Percentiles rank a stretch among this genome's conserved stretches.
These are phyloP conservation scores for Neolentinus lepideus DNA, from an alignment of 1,284 basidiomycete species.

Conservation along the genomic window DNA sequence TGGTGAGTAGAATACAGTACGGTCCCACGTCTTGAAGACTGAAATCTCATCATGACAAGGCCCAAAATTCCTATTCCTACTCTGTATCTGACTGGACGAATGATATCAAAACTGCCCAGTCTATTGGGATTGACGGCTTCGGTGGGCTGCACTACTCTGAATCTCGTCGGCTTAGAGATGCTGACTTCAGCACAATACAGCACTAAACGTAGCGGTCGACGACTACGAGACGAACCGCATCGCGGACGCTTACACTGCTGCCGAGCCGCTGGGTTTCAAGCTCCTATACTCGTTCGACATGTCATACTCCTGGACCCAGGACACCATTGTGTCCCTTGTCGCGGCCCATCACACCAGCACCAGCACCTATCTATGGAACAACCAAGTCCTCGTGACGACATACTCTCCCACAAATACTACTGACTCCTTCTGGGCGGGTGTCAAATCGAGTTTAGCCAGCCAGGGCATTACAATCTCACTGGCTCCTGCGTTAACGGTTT, in stretches of 20 bases:
- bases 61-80: constrained; percentile 1
- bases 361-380: constrained; percentile 18
- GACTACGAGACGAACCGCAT: not conserved
- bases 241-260: not conserved
- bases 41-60: not conserved
- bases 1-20: not conserved
- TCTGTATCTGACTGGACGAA: not conserved
- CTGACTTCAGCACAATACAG: not conserved
- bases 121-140: not conserved
- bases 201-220: not conserved
- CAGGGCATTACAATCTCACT: constrained; percentile 21
- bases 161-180: not conserved
- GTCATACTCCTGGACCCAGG: not conserved
- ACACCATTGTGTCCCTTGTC: not conserved
- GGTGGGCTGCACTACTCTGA: not conserved
- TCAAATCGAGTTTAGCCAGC: constrained; percentile 17
- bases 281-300: constrained; percentile 1
- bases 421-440: constrained; percentile 19
- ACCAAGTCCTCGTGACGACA: constrained; percentile 23
- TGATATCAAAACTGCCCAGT: not conserved
- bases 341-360: not conserved
- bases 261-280: not conserved
- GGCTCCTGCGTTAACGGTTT: constrained; percentile 25
- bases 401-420: constrained; percentile 20
- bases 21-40: not conserved